Conservation (phyloP, 2,329 filamentous ascomycete genomes). For the Beauveria brongniartii region DNA sequence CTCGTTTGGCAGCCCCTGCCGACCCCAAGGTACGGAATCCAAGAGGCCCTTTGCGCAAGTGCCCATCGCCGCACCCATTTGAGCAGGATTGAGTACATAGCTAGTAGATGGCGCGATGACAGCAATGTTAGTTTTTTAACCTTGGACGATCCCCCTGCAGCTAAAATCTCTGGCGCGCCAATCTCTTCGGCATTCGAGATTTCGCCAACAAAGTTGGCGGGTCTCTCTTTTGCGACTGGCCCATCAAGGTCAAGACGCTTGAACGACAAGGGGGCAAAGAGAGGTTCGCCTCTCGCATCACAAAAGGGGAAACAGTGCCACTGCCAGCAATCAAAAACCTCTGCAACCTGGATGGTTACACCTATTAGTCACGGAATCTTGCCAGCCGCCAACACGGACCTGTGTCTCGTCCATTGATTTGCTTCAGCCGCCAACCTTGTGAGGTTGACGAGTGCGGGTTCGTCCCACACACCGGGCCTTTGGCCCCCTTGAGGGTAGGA, state of each 20-base stretch:
- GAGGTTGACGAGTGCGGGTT: not conserved
- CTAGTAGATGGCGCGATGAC: not conserved
- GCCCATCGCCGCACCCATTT: not conserved
- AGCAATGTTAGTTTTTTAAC: not conserved
- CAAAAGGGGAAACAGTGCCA: not conserved
- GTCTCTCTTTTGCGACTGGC: not conserved
- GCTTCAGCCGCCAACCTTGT: slow-evolving; percentile 5
- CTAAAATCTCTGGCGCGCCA: not conserved
- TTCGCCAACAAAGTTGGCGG: not conserved
- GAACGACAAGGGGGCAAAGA: too few relatives aligned
- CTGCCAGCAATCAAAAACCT: not conserved
- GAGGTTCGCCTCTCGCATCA: not conserved
- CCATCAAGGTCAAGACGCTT: slow-evolving; percentile 6
- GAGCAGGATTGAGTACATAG: slow-evolving; percentile 4
- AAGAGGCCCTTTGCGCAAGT: not conserved
- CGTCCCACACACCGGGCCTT: not conserved
- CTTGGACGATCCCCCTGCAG: not conserved
- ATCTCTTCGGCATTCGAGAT: slow-evolving; percentile 3
- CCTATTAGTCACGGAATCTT: not conserved
- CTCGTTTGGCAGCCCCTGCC: too few relatives aligned
- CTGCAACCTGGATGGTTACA: slow-evolving; percentile 7
- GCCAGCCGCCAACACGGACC: not conserved
- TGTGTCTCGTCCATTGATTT: not conserved
- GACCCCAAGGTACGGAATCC: not conserved
- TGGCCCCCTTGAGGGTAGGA: too few relatives aligned